A percentile compares a stretch with the other conserved stretches of the same genome.
Evolutionary conservation across 306 rosid species (phyloP).

Genomic region (Cucumis sativus): Cucumber_9930_V3 NC_026655.2:24432001-24432500

Average conservation of each 20-base stretch:
- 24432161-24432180: background rate
- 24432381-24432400: conserved; percentile 9
- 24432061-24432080: background rate
- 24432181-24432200: too few species aligned
- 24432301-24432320: background rate
- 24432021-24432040: too few species aligned
- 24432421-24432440: background rate
- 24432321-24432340: background rate
- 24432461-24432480: background rate
- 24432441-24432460: background rate
- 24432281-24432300: background rate
- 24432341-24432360: background rate
- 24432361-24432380: background rate
- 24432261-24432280: background rate
- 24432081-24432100: background rate
- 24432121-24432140: background rate
- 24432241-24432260: background rate
- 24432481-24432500: background rate
- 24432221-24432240: conserved; percentile 7
- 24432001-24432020: too few species aligned
- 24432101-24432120: background rate
- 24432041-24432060: too few species aligned
- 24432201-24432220: background rate
- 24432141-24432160: background rate
- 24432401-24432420: background rate